These are phyloP conservation scores for Cucurbita moschata DNA, from an alignment of 306 rosid species.

Conservation along the genomic window DNA sequence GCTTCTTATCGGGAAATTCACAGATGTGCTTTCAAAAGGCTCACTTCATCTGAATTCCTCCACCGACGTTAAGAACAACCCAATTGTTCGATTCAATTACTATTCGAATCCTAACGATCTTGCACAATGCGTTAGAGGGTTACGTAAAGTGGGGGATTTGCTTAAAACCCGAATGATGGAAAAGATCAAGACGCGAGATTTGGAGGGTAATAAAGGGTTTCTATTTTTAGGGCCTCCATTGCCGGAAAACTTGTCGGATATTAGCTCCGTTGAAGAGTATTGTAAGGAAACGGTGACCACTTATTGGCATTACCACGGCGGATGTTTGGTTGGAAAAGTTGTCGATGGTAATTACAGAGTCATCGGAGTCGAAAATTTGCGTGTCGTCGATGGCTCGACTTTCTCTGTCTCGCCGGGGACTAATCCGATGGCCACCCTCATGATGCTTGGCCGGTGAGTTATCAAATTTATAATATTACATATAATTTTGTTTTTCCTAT, in stretches of 20 bases:
- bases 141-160: not conserved
- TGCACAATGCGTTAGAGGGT: not conserved
- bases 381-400: slow-evolving; percentile 15
- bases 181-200: not conserved
- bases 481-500: no score
- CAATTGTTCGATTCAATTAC: slow-evolving; percentile 2
- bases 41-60: not conserved
- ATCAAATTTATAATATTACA: no score
- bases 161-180: not conserved
- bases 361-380: slow-evolving; percentile 1
- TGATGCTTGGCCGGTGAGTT: slow-evolving; percentile 20
- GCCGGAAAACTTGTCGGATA: not conserved
- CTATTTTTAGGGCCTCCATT: not conserved
- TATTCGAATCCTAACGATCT: not conserved
- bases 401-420: slow-evolving; percentile 16
- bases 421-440: slow-evolving; percentile 20
- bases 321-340: slow-evolving; percentile 14
- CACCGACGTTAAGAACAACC: not conserved
- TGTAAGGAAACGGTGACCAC: slow-evolving; percentile 5
- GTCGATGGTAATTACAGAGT: slow-evolving; percentile 15
- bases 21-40: not conserved
- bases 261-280: not conserved
- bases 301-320: slow-evolving; percentile 24
- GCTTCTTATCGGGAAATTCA: not conserved
- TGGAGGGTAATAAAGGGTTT: not conserved